Percentiles rank a stretch among this genome's conserved stretches.
phyloP scores from a whole-genome alignment of 169 alveolate species.

The Eimeria falciformis region DNA sequence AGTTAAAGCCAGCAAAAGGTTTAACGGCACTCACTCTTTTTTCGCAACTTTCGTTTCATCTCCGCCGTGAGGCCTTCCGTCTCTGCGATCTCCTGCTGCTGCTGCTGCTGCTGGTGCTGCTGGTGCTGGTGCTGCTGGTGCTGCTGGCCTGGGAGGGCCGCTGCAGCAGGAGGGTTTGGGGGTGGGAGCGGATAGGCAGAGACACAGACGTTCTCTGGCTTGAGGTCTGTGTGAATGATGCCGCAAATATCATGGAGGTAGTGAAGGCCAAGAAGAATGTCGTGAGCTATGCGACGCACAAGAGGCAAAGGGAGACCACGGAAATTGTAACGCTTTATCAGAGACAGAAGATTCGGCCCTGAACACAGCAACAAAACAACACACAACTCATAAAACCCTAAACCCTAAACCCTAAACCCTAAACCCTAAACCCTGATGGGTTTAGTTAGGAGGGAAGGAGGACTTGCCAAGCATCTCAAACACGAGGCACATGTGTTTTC shows the following conservation, averaged over 20 bases:
- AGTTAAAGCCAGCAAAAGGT: background rate
- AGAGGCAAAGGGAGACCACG: constrained; percentile 96
- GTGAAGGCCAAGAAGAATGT: constrained; percentile 97
- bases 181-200: constrained; percentile 82
- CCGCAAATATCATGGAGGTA: constrained; percentile 94
- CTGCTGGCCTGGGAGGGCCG: constrained; percentile 47
- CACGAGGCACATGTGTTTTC: constrained; percentile 98
- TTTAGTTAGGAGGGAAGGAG: background rate
- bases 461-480: constrained; percentile 96
- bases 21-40: constrained; percentile 19
- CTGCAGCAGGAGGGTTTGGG: constrained; percentile 68
- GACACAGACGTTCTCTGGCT: constrained; percentile 98
- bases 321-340: constrained; percentile 96
- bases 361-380: background rate
- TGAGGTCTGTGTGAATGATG: constrained; percentile 99
- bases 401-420: background rate
- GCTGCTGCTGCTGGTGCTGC: too few relatives aligned
- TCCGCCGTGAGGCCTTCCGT: constrained; percentile 61
- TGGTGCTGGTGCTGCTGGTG: too few relatives aligned
- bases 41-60: constrained; percentile 40
- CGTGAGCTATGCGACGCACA: constrained; percentile 96
- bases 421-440: background rate
- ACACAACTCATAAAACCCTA: background rate
- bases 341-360: constrained; percentile 95
- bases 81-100: constrained; percentile 66